Evolutionary conservation across 306 rosid species (phyloP).

Genomic region (Cicer pinnatifidum): DNA sequence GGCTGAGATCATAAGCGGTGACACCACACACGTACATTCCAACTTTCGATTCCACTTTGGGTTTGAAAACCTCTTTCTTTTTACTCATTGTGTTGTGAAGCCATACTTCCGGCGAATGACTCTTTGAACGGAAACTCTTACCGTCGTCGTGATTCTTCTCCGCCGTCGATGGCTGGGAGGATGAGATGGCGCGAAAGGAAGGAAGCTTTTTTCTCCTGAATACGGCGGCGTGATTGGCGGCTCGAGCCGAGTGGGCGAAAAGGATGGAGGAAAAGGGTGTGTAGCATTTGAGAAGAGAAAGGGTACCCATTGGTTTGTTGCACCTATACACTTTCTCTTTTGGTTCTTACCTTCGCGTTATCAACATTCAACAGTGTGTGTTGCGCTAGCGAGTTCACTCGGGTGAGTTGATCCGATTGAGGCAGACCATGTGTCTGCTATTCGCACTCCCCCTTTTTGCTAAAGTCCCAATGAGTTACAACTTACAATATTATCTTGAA

Average conservation of each 20-base stretch:
- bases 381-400: slow-evolving; percentile 26
- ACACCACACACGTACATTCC: slow-evolving; percentile 98
- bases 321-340: background rate
- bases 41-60: slow-evolving; percentile 77
- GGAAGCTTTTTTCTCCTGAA: slow-evolving; percentile 35
- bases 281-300: slow-evolving; percentile 62
- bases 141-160: slow-evolving; percentile 30
- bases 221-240: slow-evolving; percentile 39
- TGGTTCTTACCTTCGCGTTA: slow-evolving; percentile 37
- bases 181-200: slow-evolving; percentile 48
- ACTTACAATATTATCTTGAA: too few species aligned
- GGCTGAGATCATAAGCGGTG: slow-evolving; percentile 95
- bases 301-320: slow-evolving; percentile 53
- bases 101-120: slow-evolving; percentile 63
- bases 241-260: slow-evolving; percentile 42
- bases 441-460: background rate
- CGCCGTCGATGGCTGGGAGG: slow-evolving; percentile 53
- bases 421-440: background rate
- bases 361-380: slow-evolving; percentile 23
- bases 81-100: slow-evolving; percentile 83
- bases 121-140: background rate
- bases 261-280: slow-evolving; percentile 56
- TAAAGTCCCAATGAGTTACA: background rate
- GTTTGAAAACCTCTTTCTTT: slow-evolving; percentile 64
- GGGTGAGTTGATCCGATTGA: slow-evolving; percentile 15